These are phyloP conservation scores for Ogataea ramenticola DNA, from an alignment of 805 yeast genomes.

Conservation along the genomic window DNA sequence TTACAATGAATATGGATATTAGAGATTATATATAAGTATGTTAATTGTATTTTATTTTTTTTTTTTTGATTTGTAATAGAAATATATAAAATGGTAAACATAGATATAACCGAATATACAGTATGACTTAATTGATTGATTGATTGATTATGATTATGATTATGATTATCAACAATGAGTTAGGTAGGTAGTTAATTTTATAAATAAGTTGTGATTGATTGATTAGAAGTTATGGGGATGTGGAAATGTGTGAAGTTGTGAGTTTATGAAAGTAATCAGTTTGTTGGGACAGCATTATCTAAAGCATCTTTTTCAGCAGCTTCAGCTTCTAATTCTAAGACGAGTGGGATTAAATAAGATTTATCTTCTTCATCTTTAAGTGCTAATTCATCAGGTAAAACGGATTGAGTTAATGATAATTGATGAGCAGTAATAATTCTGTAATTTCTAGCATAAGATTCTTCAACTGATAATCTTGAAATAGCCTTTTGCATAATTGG, in stretches of 20 bases:
- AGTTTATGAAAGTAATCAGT: slow-evolving; percentile 11
- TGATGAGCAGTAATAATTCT: slow-evolving; percentile 92
- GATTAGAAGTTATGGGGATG: too few relatives aligned
- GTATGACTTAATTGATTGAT: too few relatives aligned
- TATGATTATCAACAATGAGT: too few relatives aligned
- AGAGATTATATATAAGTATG: not conserved
- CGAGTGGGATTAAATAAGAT: slow-evolving; percentile 79
- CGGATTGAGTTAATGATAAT: slow-evolving; percentile 71
- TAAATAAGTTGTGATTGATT: too few relatives aligned
- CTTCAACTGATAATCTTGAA: slow-evolving; percentile 77
- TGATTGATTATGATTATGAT: too few relatives aligned
- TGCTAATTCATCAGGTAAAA: slow-evolving; percentile 76
- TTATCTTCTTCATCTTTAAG: slow-evolving; percentile 73
- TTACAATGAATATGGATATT: slow-evolving; percentile 63
- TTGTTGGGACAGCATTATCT: slow-evolving; percentile 56
- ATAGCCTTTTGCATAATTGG: slow-evolving; percentile 83
- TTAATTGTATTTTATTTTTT: not conserved
- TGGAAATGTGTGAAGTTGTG: too few relatives aligned
- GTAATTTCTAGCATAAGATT: slow-evolving; percentile 83
- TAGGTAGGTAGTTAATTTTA: too few relatives aligned
- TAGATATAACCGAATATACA: not conserved
- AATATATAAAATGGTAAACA: not conserved
- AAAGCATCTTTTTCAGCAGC: slow-evolving; percentile 80
- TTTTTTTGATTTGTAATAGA: not conserved
- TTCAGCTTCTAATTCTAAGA: slow-evolving; percentile 92